Evolutionary conservation across 352 stramenopile genomes (phyloP), one percentile per base, ranked within the genome.

Genomic region (Pythium scleroteichum): DNA sequence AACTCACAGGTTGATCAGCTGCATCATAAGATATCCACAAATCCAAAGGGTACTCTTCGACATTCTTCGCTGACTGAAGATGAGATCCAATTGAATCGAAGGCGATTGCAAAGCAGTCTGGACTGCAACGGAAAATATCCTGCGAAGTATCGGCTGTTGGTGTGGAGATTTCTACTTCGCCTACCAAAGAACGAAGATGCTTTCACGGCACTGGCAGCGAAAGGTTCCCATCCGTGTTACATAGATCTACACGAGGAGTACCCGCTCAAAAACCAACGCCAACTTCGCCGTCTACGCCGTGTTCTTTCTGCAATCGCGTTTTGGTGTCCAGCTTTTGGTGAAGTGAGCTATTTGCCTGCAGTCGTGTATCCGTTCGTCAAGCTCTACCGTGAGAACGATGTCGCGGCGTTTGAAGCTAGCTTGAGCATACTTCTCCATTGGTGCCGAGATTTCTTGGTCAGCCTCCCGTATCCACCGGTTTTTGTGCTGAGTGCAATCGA

Each of bases 271-370:
- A 82, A 95, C 51, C 58, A 68, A 22, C 85, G 86, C 4, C 66
- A 91, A 20, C 87, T 92, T 57, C 78, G 84, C 0, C 87, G 89
- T 20, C 74, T 97, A 1, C 72, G 92, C 40, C 78, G 87, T 16
- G 69, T 96, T 19, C 57, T 96, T 22, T 95, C 82, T 26, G 87
- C 87, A 9, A 78, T 97, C 38, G 85, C 86, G n/a, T 90, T 87
- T 62, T 98, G 90, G 90, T 97, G 88, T 46, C 88, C 92, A 20
- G 85, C 89, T n/a, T 94, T 97, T 53, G 84, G 83, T 27, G 88
- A 96, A 73, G 70, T 88, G 32, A 75, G 69, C 26, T 96, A 91
- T 22, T 64, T 97, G 16, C 86, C 90, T 19, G 81, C 81, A 16
- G 26, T 95, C 17, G 88, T 92, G 39, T 97, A 95, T 66, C 89